phyloP scores from a whole-genome alignment of 495 filamentous ascomycete species.

The Neurospora cerealis region DNA sequence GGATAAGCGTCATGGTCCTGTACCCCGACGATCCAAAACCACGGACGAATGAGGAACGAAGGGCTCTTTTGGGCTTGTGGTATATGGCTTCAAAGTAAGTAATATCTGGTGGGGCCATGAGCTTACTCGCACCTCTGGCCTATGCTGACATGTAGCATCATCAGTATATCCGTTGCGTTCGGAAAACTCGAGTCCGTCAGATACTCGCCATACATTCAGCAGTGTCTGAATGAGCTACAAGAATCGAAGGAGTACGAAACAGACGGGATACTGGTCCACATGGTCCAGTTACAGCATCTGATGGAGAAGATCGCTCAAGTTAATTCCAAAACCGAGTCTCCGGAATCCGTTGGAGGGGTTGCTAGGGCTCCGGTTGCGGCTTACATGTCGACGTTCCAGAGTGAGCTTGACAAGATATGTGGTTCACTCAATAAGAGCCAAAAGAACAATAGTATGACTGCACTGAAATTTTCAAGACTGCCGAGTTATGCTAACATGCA shows the following conservation, averaged over 20 bases:
- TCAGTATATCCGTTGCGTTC: slow-evolving; percentile 1
- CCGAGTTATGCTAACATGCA: not conserved
- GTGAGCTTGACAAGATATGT: slow-evolving; percentile 20
- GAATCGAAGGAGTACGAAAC: slow-evolving; percentile 20
- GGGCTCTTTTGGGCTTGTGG: slow-evolving; percentile 29
- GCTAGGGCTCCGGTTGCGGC: slow-evolving; percentile 12
- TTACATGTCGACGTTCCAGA: slow-evolving; percentile 19
- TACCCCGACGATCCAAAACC: slow-evolving; percentile 4
- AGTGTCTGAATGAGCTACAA: slow-evolving; percentile 26
- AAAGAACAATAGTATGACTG: not conserved
- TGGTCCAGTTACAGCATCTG: slow-evolving; percentile 29
- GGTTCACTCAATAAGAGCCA: slow-evolving; percentile 8
- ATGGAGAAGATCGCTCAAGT: slow-evolving; percentile 25
- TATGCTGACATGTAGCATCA: slow-evolving; percentile 17
- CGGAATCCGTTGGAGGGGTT: slow-evolving; percentile 4
- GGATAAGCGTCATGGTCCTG: slow-evolving; percentile 10
- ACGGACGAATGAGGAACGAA: slow-evolving; percentile 24
- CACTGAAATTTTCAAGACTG: not conserved
- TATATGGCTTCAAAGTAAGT: slow-evolving; percentile 31
- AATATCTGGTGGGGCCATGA: not conserved
- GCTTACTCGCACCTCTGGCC: slow-evolving; percentile 2
- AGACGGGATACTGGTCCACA: slow-evolving; percentile 22
- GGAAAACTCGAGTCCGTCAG: slow-evolving; percentile 17
- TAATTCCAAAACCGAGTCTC: slow-evolving; percentile 10
- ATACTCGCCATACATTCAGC: slow-evolving; percentile 26